A percentile compares a stretch with the other conserved stretches of the same genome.
Evolutionary conservation across 2,329 filamentous ascomycete genomes (phyloP).

Genomic region (Lachnum nothofagi): DNA sequence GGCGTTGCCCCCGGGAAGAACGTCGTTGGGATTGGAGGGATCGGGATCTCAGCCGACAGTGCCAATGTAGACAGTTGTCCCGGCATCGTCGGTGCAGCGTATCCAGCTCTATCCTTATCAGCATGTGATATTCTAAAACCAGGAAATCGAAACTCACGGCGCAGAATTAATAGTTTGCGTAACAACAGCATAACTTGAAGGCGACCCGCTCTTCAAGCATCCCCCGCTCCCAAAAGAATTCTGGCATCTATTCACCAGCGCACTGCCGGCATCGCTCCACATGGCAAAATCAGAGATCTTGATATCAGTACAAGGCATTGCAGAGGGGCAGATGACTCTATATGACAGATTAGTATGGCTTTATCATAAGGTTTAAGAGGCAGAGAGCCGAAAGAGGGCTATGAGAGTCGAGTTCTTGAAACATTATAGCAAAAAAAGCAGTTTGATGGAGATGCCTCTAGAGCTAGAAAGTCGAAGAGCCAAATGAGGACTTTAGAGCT

Average conservation of each 20-base stretch:
- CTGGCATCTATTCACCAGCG: conserved; percentile 41
- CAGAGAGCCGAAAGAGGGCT: too few relatives aligned
- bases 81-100: conserved; percentile 3
- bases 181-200: conserved; percentile 8
- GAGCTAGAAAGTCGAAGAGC: too few relatives aligned
- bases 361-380: too few relatives aligned
- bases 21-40: conserved; percentile 24
- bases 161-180: conserved; percentile 8
- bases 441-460: too few relatives aligned
- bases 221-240: conserved; percentile 45
- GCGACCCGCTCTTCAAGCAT: conserved; percentile 31
- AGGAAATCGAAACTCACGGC: conserved; percentile 9
- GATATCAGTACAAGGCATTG: conserved; percentile 48
- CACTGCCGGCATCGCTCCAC: conserved; percentile 44
- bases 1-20: conserved; percentile 25
- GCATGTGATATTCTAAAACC: neutral
- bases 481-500: too few relatives aligned
- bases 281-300: conserved; percentile 47
- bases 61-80: conserved; percentile 2
- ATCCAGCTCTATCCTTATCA: neutral
- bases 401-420: too few relatives aligned
- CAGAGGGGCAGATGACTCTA: conserved; percentile 46
- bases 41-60: conserved; percentile 20
- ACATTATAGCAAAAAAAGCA: too few relatives aligned
- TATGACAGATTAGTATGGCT: too few relatives aligned